Percentiles rank a stretch among this genome's conserved stretches.
phyloP scores from a whole-genome alignment of 2,329 filamentous ascomycete species.

The Hypoxylon sp. region DNA sequence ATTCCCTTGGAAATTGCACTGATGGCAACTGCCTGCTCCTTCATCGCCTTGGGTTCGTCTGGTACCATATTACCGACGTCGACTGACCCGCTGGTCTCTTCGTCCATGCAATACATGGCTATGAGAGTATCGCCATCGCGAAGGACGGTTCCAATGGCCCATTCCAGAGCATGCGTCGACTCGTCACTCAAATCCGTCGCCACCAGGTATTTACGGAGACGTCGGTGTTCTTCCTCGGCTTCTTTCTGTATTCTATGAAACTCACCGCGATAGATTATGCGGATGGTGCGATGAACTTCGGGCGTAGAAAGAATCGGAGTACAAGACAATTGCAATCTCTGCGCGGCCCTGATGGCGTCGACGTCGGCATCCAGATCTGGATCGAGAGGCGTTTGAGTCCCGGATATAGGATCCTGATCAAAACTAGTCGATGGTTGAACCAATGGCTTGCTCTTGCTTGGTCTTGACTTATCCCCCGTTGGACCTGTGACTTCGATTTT shows the following conservation, averaged over 20 bases:
- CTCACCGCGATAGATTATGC: slow-evolving; percentile 91
- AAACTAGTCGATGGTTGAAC: slow-evolving; percentile 90
- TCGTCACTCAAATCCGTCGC: slow-evolving; percentile 96
- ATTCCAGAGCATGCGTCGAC: slow-evolving; percentile 94
- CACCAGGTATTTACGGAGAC: slow-evolving; percentile 92
- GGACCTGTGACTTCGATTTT: slow-evolving; percentile 76
- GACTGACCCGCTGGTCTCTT: slow-evolving; percentile 77
- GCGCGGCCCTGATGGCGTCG: slow-evolving; percentile 87
- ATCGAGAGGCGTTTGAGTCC: slow-evolving; percentile 72
- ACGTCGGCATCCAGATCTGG: slow-evolving; percentile 90
- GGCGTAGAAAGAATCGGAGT: slow-evolving; percentile 84
- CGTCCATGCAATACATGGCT: slow-evolving; percentile 93
- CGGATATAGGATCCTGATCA: slow-evolving; percentile 74
- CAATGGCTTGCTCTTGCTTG: slow-evolving; percentile 61
- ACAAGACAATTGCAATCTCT: slow-evolving; percentile 84
- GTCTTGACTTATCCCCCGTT: slow-evolving; percentile 71
- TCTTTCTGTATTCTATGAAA: slow-evolving; percentile 82
- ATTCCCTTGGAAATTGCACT: slow-evolving; percentile 68
- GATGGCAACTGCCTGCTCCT: slow-evolving; percentile 81
- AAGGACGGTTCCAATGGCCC: slow-evolving; percentile 95
- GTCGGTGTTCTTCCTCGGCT: slow-evolving; percentile 82
- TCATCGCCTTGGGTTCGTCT: slow-evolving; percentile 81
- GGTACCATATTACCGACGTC: slow-evolving; percentile 70
- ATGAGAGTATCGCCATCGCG: slow-evolving; percentile 94
- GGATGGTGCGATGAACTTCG: slow-evolving; percentile 84